phyloP scores from a whole-genome alignment of 306 rosid genomes.

The Nissolia schottii region DNA sequence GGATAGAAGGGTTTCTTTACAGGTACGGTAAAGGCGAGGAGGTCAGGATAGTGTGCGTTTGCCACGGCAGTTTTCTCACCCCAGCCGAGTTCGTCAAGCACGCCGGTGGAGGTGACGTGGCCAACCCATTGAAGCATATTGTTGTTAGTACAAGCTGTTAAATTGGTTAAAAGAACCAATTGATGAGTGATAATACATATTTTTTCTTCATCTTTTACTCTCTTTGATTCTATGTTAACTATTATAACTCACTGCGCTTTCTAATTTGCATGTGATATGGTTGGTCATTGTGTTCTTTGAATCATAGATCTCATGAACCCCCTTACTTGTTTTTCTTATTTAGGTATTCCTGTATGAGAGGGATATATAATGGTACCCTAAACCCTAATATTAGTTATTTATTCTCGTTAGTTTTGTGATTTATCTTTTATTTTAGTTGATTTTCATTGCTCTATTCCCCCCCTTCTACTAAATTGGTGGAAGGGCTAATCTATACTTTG shows the following conservation, averaged over 20 bases:
- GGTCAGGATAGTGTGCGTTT: constrained; percentile 71
- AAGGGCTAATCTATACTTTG: too few relatives aligned
- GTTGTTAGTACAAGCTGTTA: constrained; percentile 48
- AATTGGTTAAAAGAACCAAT: not conserved
- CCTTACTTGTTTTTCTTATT: not conserved
- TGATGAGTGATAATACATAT: not conserved
- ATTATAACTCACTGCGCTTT: not conserved
- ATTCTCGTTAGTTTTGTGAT: not conserved
- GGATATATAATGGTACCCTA: not conserved
- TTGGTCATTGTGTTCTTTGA: not conserved
- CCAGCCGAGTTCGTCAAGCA: constrained; percentile 82
- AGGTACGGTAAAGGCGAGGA: constrained; percentile 66
- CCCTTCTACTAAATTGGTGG: too few relatives aligned
- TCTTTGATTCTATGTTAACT: not conserved
- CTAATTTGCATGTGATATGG: not conserved
- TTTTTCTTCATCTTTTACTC: not conserved
- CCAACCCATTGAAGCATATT: constrained; percentile 65
- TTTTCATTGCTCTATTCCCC: too few relatives aligned
- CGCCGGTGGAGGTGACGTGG: constrained; percentile 64
- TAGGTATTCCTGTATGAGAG: not conserved
- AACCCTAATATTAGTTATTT: too few relatives aligned
- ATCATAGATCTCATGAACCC: not conserved
- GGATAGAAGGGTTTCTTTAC: constrained; percentile 73
- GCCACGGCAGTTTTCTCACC: constrained; percentile 69
- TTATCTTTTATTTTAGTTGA: not conserved